Evolutionary conservation across 2,329 filamentous ascomycete genomes (phyloP).

Genomic region (Thermothelomyces thermophilus): DNA sequence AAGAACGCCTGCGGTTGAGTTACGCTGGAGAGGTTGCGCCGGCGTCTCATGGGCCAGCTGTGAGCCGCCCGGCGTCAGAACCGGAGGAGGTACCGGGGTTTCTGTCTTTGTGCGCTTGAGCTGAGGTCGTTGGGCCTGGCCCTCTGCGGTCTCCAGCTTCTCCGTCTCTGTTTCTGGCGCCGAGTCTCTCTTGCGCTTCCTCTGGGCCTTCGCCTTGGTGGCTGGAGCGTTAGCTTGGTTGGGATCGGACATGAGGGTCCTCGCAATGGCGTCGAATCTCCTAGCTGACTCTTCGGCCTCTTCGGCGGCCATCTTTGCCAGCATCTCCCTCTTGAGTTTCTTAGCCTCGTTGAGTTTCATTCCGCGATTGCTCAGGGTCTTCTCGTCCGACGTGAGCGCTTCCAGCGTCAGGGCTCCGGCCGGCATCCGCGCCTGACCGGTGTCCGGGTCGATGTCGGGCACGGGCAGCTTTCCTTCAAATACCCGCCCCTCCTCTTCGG

Average conservation of each 20-base stretch:
- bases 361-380: conserved; percentile 61
- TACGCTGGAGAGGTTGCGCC: conserved; percentile 15
- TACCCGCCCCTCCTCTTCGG: conserved; percentile 56
- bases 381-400: conserved; percentile 51
- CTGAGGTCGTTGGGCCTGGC: conserved; percentile 22
- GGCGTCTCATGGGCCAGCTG: conserved; percentile 24
- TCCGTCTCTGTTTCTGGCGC: conserved; percentile 27
- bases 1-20: conserved; percentile 15
- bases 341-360: conserved; percentile 76
- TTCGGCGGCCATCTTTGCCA: conserved; percentile 55
- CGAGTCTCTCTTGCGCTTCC: conserved; percentile 33
- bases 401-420: conserved; percentile 55
- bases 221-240: conserved; percentile 12
- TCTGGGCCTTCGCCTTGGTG: conserved; percentile 22
- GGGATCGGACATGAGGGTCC: conserved; percentile 25
- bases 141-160: conserved; percentile 23
- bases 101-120: conserved; percentile 34
- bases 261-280: conserved; percentile 28
- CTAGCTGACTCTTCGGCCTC: conserved; percentile 43
- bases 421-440: conserved; percentile 47
- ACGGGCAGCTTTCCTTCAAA: conserved; percentile 46
- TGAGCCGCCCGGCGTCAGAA: conserved; percentile 22
- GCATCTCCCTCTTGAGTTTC: conserved; percentile 61
- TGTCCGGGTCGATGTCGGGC: conserved; percentile 42
- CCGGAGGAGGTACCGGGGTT: conserved; percentile 34